Base-by-base conservation (phyloP, 208 protist species). In the Leishmania turanica region DNA sequence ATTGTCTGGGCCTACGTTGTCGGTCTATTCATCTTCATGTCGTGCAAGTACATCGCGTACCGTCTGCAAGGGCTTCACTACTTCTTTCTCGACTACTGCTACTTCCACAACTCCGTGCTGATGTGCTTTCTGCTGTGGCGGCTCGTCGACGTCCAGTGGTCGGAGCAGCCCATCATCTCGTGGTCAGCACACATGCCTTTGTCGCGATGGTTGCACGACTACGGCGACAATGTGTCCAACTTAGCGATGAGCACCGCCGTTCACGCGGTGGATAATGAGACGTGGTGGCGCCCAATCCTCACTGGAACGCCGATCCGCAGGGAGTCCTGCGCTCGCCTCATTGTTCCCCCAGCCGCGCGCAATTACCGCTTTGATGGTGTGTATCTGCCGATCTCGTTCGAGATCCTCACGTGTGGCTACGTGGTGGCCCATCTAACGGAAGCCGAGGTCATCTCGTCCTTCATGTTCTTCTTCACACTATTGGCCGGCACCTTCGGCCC, bases 81-180 rank as follows among this genome's bases (percentile, higher is more conserved):
- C 82, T 95, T 93, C 75, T 87, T 95, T 54, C 85, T 93, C 34
- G 91, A 95, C 71, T 93, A 93, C 80, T 93, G 89, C 77, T 93
- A 95, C 84, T 93, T 95, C 81, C 91, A 95, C 85, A 93, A 90
- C 82, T 71, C 76, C 27, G 84, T 80, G 51, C 77, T 93, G 62
- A 77, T 92, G 3, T 60, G 91, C n/a, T 93, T 93, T 79, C 81
- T 95, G 47, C 54, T 91, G 27, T 89, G 82, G 79, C 84, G 85
- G 34, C 80, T 93, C 19, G 86, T 93, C 11, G 86, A 91, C 70
- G 84, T 91, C 31, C 66, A 89, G 83, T 95, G 89, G 86, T 86
- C 86, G 19, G 82, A 88, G 60, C 78, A 89, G 81, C 88, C 91
- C 6, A 64, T 91, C 47, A 49, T 92, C 60, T 89, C 87, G 4